These are phyloP conservation scores for Arxiozyma bovina DNA, from an alignment of 1,139 yeast genomes.

Conservation along the genomic window DNA sequence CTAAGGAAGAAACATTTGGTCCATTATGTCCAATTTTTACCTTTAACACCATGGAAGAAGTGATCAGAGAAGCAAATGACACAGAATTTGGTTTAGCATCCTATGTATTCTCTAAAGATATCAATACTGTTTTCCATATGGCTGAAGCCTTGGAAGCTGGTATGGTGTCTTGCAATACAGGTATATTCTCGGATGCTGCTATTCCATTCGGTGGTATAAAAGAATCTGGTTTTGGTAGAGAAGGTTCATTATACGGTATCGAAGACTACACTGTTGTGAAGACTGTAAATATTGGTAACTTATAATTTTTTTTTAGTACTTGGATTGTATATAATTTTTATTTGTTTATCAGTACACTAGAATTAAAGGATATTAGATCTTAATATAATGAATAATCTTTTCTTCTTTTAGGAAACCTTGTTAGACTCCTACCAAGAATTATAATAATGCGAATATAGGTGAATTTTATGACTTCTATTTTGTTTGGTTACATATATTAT, in stretches of 20 bases:
- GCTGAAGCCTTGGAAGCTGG: conserved; percentile 71
- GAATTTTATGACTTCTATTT: not conserved
- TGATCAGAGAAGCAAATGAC: conserved; percentile 57
- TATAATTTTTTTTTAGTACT: not conserved
- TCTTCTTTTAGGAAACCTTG: not conserved
- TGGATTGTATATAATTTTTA: not conserved
- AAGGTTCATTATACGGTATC: conserved; percentile 67
- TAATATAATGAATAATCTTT: not conserved
- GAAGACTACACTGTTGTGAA: conserved; percentile 66
- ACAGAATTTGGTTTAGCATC: conserved; percentile 69
- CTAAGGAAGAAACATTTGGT: conserved; percentile 79
- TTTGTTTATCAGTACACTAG: not conserved
- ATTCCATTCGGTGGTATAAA: conserved; percentile 77
- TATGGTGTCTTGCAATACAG: conserved; percentile 75
- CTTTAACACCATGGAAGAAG: conserved; percentile 62
- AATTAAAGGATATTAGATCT: not conserved
- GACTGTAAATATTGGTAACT: conserved; percentile 44
- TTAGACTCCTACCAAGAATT: too few species aligned
- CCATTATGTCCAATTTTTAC: conserved; percentile 75
- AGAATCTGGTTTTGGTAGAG: conserved; percentile 77
- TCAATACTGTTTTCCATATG: conserved; percentile 53
- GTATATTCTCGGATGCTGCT: conserved; percentile 60
- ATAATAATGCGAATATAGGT: not conserved
- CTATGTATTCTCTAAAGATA: conserved; percentile 63
- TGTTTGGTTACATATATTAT: not conserved